Evolutionary conservation across 192 early-diverging fungal genomes (phyloP), one percentile per base, ranked within the genome.

Genomic region (Umbelopsis ramanniana): DNA sequence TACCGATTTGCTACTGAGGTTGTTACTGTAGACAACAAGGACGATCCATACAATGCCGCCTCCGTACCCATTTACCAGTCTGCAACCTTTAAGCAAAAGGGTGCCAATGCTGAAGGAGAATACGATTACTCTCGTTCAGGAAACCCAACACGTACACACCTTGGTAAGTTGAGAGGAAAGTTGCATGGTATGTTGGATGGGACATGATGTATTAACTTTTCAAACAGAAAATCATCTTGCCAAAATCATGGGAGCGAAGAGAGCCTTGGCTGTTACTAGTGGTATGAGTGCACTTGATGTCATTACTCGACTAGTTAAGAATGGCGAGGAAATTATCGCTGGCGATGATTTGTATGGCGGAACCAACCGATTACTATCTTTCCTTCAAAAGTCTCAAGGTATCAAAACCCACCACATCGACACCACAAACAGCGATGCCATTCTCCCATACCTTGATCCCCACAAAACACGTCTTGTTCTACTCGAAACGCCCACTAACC

Each of bases 61-160:
- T 95, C 93, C 8, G 90, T 95, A 52, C 97, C 97, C n/a, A 95
- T 99, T 73, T 99, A 99, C 86, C 96, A 97, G 72, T 93, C 96
- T 0, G 97, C 97, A 14, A 99, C 97, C 0, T 99, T 99, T 83
- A 97, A 96, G 83, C 95, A 97, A 79, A 77, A 76, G n/a, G 79
- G 83, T 22, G 94, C 92, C 7, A 86, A 86, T 21, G 93, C 92
- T 46, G 89, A 88, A 73, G 96, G 94, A 15, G 93, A 96, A 66
- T 99, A 94, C 76, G 97, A 99, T 84, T 99, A 99, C 80, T 90
- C 94, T 48, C 87, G 97, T 53, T 93, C 91, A n/a, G 96, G 97
- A 15, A 99, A 99, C 81, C 97, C 97, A 6, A 99, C 97, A n/a
- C 84, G 97, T 15, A 91, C 95, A n/a, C 89, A 91, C 48, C 83